Conservation (phyloP, 768 basidiomycete species). For the Suillus subalutaceus region DNA sequence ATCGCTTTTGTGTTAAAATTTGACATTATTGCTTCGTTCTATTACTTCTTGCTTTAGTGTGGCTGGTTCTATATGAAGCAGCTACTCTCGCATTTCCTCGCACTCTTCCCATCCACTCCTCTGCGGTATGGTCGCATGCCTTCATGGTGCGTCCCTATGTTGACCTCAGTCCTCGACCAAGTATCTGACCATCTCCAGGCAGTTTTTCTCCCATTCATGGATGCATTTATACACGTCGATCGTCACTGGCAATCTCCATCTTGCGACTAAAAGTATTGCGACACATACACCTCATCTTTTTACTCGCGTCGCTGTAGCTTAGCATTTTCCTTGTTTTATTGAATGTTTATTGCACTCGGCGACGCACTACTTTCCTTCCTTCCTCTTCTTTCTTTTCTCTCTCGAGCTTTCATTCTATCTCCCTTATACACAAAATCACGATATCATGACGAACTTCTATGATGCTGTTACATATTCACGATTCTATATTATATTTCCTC, state of each 20-base stretch:
- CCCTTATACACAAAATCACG: constrained; percentile 6
- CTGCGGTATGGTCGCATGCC: constrained; percentile 1
- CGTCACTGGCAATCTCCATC: neutral
- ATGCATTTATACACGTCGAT: constrained; percentile 8
- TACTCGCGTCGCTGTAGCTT: constrained; percentile 6
- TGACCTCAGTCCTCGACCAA: neutral
- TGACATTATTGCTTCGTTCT: constrained; percentile 4
- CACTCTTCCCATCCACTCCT: neutral
- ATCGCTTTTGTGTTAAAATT: constrained; percentile 3
- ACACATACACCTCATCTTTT: constrained; percentile 13
- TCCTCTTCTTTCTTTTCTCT: neutral
- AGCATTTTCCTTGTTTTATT: constrained; percentile 8
- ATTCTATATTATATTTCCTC: constrained; percentile 1
- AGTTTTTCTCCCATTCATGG: constrained; percentile 1
- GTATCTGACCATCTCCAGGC: neutral
- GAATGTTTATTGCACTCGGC: constrained; percentile 6
- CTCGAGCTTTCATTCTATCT: neutral
- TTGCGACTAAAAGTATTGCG: constrained; percentile 16
- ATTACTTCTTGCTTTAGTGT: constrained; percentile 1
- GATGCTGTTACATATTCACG: constrained; percentile 8
- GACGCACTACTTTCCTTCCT: constrained; percentile 4
- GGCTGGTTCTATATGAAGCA: neutral
- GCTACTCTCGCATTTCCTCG: neutral
- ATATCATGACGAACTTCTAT: constrained; percentile 7
- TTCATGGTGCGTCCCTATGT: neutral